Evolutionary conservation across 345 rosid species (phyloP), one percentile per base, ranked within the genome.

Genomic region (Euphorbia peplus): DNA sequence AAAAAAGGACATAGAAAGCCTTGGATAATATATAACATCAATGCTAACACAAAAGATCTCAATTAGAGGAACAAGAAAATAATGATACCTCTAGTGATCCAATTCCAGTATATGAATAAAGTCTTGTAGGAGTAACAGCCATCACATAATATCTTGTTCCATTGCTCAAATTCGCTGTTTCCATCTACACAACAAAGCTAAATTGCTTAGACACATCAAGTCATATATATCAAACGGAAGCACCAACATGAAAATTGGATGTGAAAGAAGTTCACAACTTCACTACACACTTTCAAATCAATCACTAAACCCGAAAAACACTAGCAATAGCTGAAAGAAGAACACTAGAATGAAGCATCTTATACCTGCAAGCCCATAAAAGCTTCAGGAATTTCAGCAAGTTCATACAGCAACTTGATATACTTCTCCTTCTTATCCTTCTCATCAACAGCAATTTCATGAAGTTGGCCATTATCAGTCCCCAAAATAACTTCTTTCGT

Each of bases 81-180:
- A 41, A 70, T 81, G 88, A 85, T 85, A 91, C 99, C 44, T 95
- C 99, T 52, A 92, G 76, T 26, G 87, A 81, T 80, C 99, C 93
- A 79, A 90, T 84, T 70, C 99, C 99, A 37, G 99, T 95, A 72
- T 84, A 95, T 19, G 99, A 91, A 83, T 95, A 95, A 70, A 91
- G 92, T 32, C 98, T 83, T 32, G 99, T 95, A 41, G 98, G 99
- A 79, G 98, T 92, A 60, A 95, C 97, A 76, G 93, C 99, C 99
- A 95, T 95, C 93, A 95, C 88, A 75, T 91, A 95, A 79, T 85
- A 91, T 79, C 98, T 87, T 71, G 90, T 88, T 70, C 92, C 97
- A 60, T 72, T 79, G 79, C 79, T 79, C 66, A 86, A 61, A 74
- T 47, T 87, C 68, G 99, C 91, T 32, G 93, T 87, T 83, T 95